Conservation (phyloP, 192 early-diverging fungal genomes). For the Coemansia sp. region DNA sequence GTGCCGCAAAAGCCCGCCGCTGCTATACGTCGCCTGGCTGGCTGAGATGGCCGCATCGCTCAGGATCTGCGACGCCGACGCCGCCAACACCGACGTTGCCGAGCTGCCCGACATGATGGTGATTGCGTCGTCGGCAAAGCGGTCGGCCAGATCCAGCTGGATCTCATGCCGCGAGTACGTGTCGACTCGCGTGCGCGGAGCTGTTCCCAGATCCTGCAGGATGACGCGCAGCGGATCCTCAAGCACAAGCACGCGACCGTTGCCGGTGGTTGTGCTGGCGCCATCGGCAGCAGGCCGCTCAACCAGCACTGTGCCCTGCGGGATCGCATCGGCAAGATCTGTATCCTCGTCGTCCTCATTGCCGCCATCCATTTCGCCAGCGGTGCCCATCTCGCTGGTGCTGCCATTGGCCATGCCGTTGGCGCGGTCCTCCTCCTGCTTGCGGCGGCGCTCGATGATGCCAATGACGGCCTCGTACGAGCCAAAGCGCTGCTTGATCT, state of each 20-base stretch:
- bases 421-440: slow-evolving; percentile 33
- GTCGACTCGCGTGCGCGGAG: slow-evolving; percentile 53
- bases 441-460: slow-evolving; percentile 52
- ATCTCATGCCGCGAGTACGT: slow-evolving; percentile 53
- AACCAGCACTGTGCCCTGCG: slow-evolving; percentile 53
- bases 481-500: slow-evolving; percentile 54
- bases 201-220: slow-evolving; percentile 65
- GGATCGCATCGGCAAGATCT: slow-evolving; percentile 50
- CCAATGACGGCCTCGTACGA: slow-evolving; percentile 54
- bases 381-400: background rate
- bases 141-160: slow-evolving; percentile 53
- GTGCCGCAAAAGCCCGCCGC: slow-evolving; percentile 46
- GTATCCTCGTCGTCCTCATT: slow-evolving; percentile 50
- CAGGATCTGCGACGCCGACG: slow-evolving; percentile 55
- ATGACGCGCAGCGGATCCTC: slow-evolving; percentile 68
- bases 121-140: slow-evolving; percentile 62
- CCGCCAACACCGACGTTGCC: slow-evolving; percentile 49
- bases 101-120: slow-evolving; percentile 57
- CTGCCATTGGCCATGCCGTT: slow-evolving; percentile 8
- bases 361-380: background rate
- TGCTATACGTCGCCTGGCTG: slow-evolving; percentile 49
- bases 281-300: slow-evolving; percentile 36
- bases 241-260: slow-evolving; percentile 49
- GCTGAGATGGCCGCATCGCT: slow-evolving; percentile 54
- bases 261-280: slow-evolving; percentile 3